phyloP scores from a whole-genome alignment of 2,329 filamentous ascomycete species.

The Magnaporthiopsis rhizophila region DNA sequence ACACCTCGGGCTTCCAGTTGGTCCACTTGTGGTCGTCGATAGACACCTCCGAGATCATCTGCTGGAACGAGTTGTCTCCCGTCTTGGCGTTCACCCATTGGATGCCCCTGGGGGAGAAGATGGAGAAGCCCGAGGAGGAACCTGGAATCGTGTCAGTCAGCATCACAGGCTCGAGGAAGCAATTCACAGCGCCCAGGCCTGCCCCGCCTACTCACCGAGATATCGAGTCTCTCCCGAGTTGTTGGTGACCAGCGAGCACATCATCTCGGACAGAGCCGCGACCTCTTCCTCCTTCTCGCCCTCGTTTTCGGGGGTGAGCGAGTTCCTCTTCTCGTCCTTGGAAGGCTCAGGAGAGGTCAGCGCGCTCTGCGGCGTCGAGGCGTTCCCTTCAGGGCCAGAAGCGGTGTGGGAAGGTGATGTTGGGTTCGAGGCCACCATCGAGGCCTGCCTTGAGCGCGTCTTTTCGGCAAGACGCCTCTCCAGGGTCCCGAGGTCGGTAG shows the following conservation, averaged over 20 bases:
- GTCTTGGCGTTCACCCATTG: conserved; percentile 98
- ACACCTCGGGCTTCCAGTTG: conserved; percentile 97
- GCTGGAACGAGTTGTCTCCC: conserved; percentile 88
- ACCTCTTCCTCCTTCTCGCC: conserved; percentile 58
- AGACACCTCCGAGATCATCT: conserved; percentile 88
- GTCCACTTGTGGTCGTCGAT: conserved; percentile 93
- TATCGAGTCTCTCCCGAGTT: conserved; percentile 92
- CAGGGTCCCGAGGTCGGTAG: conserved; percentile 78
- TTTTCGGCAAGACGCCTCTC: conserved; percentile 67
- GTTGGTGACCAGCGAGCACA: conserved; percentile 96
- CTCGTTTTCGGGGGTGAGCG: conserved; percentile 31
- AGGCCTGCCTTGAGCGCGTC: conserved; percentile 40
- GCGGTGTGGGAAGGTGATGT: conserved; percentile 42
- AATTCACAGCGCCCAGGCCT: neutral
- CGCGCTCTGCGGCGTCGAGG: conserved; percentile 44
- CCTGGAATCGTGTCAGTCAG: conserved; percentile 40
- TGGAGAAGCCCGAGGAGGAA: conserved; percentile 95
- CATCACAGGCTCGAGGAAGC: neutral
- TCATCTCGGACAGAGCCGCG: conserved; percentile 90
- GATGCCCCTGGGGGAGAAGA: conserved; percentile 96
- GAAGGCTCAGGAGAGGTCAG: conserved; percentile 44
- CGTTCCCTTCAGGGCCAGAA: conserved; percentile 32
- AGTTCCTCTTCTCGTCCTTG: conserved; percentile 22
- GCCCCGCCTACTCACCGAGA: conserved; percentile 60
- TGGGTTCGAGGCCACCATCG: conserved; percentile 40